Evolutionary conservation across 805 yeast species (phyloP), one percentile per base, ranked within the genome.

Genomic region (Saccharomyces kudriavzevii): DNA sequence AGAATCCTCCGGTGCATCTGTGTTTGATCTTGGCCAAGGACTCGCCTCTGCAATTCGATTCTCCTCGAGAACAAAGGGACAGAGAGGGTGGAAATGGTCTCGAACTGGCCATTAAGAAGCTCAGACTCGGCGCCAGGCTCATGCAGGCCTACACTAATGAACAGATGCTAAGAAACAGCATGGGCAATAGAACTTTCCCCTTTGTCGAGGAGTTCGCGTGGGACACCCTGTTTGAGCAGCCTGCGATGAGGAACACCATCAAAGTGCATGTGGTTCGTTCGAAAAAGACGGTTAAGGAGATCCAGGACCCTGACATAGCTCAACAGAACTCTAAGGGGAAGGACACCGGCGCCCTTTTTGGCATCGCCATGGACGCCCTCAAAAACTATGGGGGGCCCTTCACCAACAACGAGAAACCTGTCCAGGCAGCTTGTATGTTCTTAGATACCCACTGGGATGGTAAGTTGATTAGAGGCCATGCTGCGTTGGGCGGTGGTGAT

Each of bases 61-160:
- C 88, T 58, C 90, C 95, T 0, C 55, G 53, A 40, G 49, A 65
- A 2, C 75, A 78, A 58, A 77, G 74, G 51, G 57, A 62, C 5
- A 59, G 65, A 24, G 67, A 74, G 30, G 94, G 87, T 58, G 85
- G 84, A 1, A 83, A 87, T 56, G 80, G 76, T 13, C 60, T 91
- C 24, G 83, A 83, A n/a, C 66, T 83, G 4, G 96, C 96, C 0
- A 72, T 87, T 20, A 75, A 74, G 58, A 89, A 89, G 65, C 66
- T 92, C 58, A 80, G 94, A 61, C 80, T 89, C 56, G 96, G 88
- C 3, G 96, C 87, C 4, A 77, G 96, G 60, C 69, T 91, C 69
- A 88, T 89, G 96, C 92, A 89, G 62, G 95, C 96, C 0, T 90
- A 79, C 68, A 91, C 97, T 0, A 83, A 82, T 60, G 97, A 91